Evolutionary conservation across 2,329 filamentous ascomycete genomes (phyloP), one percentile per base, ranked within the genome.

Genomic region (Bipolaris gigantea): DNA sequence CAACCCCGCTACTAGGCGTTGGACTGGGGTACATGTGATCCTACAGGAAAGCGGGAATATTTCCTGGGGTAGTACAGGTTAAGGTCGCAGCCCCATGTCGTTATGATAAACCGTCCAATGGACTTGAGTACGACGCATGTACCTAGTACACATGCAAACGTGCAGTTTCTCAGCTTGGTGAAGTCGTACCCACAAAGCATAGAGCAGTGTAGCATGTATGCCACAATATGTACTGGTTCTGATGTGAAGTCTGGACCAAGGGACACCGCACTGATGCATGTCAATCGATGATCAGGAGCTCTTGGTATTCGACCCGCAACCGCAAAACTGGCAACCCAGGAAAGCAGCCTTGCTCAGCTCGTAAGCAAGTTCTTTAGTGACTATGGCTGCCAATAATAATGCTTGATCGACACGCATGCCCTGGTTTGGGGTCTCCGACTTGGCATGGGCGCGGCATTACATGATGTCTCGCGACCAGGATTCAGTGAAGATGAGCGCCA

Each of bases 1-100:
- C 21, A 41, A 34, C 60, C 61, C 63, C 60, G 56, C 67, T 69
- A 64, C 63, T 56, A 60, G 62, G 53, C 61, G 51, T 60, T 64
- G 42, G 41, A 33, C 32, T 50, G 48, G 42, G 41, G 45, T 50
- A 49, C 45, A 45, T 45, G 40, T 32, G 48, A 56, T 58, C 54
- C 44, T 55, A 48, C 48, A 50, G 49, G 39, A 44, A 51, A 51
- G 33, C 32, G 50, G 57, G 52, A 54, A 52, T 11, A 38, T 45
- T 61, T 57, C 56, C 65, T 61, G 59, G 66, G 59, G 67, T 66
- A 61, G 50, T 45, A 58, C 64, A 63, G 56, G 63, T 57, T 34
- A 58, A 48, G 42, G 27, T 43, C 43, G 46, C 42, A 48, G 48
- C 30, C 42, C 50, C 43, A 59, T 60, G 52, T 59, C 63, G 32